These are phyloP conservation scores for Exophiala viscosa DNA, from an alignment of 2,329 filamentous ascomycete species.

Conservation along the genomic window DNA sequence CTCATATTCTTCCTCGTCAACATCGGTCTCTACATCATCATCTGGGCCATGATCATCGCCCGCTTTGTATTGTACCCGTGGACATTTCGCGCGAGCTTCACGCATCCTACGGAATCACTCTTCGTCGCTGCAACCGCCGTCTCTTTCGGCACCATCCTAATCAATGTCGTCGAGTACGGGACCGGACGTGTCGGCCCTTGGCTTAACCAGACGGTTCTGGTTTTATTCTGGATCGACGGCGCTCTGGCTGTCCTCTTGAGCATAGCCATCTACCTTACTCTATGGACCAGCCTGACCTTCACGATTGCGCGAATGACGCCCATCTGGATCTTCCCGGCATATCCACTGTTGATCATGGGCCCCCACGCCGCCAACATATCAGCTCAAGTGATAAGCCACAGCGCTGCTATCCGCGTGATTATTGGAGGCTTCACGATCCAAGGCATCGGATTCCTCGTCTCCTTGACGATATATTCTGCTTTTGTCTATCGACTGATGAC, in stretches of 20 bases:
- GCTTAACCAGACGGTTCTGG: constrained; percentile 58
- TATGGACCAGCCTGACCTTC: constrained; percentile 65
- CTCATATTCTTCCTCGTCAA: constrained; percentile 62
- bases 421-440: constrained; percentile 59
- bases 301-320: constrained; percentile 83
- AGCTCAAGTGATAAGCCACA: constrained; percentile 40
- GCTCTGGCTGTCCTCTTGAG: constrained; percentile 64
- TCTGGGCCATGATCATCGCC: constrained; percentile 60
- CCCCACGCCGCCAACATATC: constrained; percentile 64
- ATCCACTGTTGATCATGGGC: constrained; percentile 72
- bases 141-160: constrained; percentile 70
- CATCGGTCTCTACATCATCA: constrained; percentile 58
- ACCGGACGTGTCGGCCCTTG: constrained; percentile 59
- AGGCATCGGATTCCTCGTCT: constrained; percentile 62
- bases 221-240: constrained; percentile 72
- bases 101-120: constrained; percentile 72
- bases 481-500: constrained; percentile 87
- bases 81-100: constrained; percentile 67
- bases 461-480: constrained; percentile 76
- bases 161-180: constrained; percentile 76
- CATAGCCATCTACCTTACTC: constrained; percentile 67
- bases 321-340: constrained; percentile 83
- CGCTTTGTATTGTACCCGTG: constrained; percentile 68
- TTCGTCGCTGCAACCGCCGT: constrained; percentile 69
- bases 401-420: constrained; percentile 52